A percentile compares a stretch with the other conserved stretches of the same genome.
Evolutionary conservation across 2,329 filamentous ascomycete species (phyloP).

Genomic region (Coniella lustricola): DNA sequence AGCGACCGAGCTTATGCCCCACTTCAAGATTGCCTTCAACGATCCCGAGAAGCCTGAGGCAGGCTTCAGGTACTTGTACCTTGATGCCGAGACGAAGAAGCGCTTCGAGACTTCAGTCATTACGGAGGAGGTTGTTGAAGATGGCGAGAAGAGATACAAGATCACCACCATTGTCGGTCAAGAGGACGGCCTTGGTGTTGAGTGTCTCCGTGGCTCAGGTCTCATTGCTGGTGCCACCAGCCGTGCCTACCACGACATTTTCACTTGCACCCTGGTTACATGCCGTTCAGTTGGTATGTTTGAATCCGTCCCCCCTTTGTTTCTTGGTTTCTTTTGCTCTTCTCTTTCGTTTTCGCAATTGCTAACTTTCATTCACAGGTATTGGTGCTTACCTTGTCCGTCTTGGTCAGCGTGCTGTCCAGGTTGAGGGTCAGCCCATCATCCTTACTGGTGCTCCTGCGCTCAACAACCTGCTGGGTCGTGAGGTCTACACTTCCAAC

Average conservation of each 20-base stretch:
- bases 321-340: no score
- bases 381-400: conserved; percentile 98
- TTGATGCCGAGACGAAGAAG: conserved; percentile 79
- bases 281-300: conserved; percentile 89
- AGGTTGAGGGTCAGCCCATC: conserved; percentile 98
- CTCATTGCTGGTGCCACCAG: conserved; percentile 97
- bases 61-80: conserved; percentile 96
- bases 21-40: conserved; percentile 98
- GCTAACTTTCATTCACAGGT: conserved; percentile 45
- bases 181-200: conserved; percentile 94
- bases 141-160: conserved; percentile 86
- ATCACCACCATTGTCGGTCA: conserved; percentile 89
- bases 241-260: conserved; percentile 96
- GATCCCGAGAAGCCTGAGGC: conserved; percentile 70
- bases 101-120: conserved; percentile 82
- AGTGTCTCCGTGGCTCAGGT: conserved; percentile 94
- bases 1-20: conserved; percentile 91
- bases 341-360: conserved; percentile 1
- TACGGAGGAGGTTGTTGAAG: conserved; percentile 78
- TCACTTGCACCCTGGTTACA: conserved; percentile 94
- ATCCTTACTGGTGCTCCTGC: conserved; percentile 96
- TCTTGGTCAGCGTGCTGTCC: conserved; percentile 94
- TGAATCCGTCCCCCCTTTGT: background rate
- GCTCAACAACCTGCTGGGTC: conserved; percentile 95
- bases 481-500: conserved; percentile 98